phyloP scores from a whole-genome alignment of 2,329 filamentous ascomycete species.

The Epichloe elymi region DNA sequence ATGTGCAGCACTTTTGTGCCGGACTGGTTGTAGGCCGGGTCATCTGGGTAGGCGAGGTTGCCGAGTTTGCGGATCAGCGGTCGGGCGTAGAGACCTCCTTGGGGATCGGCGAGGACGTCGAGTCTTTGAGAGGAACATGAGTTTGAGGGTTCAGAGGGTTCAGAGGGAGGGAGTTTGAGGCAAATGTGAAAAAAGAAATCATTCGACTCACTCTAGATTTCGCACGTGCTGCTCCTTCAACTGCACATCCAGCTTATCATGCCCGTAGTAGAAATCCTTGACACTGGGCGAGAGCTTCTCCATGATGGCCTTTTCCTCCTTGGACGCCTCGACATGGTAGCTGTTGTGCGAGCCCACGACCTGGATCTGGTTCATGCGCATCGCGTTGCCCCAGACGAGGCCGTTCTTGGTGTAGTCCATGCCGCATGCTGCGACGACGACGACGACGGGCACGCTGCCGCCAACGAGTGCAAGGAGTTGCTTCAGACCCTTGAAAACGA shows the following conservation, averaged over 20 bases:
- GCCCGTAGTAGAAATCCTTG: conserved; percentile 33
- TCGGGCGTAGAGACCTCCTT: conserved; percentile 32
- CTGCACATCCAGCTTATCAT: conserved; percentile 30
- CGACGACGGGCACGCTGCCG: neutral
- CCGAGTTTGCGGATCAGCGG: conserved; percentile 28
- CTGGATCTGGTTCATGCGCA: conserved; percentile 39
- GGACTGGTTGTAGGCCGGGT: conserved; percentile 24
- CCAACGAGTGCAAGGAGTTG: neutral
- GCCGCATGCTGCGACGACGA: neutral
- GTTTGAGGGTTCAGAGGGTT: neutral
- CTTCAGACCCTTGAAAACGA: neutral
- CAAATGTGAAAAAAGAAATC: neutral
- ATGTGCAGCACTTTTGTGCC: conserved; percentile 38
- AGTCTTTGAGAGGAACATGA: conserved; percentile 10
- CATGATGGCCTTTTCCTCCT: conserved; percentile 27
- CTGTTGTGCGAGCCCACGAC: conserved; percentile 38
- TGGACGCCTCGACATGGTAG: conserved; percentile 33
- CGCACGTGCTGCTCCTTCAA: conserved; percentile 31
- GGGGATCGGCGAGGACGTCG: conserved; percentile 33
- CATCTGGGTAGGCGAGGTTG: conserved; percentile 24
- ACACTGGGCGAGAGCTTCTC: conserved; percentile 22
- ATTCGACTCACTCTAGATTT: conserved; percentile 23
- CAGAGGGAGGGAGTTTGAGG: too few species aligned
- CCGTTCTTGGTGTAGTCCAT: conserved; percentile 14
- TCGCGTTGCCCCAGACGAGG: conserved; percentile 17